Evolutionary conservation across 2,329 filamentous ascomycete species (phyloP), one percentile per base, ranked within the genome.

Genomic region (Penicillium sp.): DNA sequence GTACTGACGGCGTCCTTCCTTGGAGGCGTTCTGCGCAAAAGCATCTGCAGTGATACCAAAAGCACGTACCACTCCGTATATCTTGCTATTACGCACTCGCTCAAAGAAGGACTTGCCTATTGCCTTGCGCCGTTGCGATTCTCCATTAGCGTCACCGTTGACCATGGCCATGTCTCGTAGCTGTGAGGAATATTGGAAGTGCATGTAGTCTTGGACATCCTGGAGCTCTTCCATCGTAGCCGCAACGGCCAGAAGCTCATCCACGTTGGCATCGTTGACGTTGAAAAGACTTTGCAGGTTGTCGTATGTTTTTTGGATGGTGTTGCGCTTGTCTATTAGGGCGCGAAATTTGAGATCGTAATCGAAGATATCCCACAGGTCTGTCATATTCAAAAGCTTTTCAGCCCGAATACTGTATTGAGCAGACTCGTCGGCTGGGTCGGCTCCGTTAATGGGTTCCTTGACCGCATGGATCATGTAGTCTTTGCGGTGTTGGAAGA

Each of bases 401-500:
- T 94, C 85, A 1, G 89, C 88, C 42, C 70, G 71, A 40, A 90
- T 79, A 39, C 81, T 80, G 56, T 81, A 85, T 41, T 87, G 80
- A 1, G 45, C 44, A 4, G 82, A 79, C 1, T 76, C 79, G 52
- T 87, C 80, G 6, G 77, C 75, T 48, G 90, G 82, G 40, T 81
- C 73, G 46, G 78, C 71, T 65, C 58, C 80, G 60, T 69, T 80
- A 5, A 76, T 74, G 26, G 74, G 69, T n/a, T 74, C 67, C 57
- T 85, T 88, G 49, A 82, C 82, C 15, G 85, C 84, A 56, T 96
- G 87, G 39, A 98, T 93, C 29, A 98, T 76, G 59, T 96, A 98
- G 62, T 98, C 92, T 65, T 95, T 95, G 44, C 92, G 86, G 59
- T 98, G 92, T 62, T 95, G 90, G 64, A 95, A 95, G 52, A 98